A percentile compares a stretch with the other conserved stretches of the same genome.
Evolutionary conservation across 129 eudicot species (phyloP).

Genomic region (Flaveria linearis): DNA sequence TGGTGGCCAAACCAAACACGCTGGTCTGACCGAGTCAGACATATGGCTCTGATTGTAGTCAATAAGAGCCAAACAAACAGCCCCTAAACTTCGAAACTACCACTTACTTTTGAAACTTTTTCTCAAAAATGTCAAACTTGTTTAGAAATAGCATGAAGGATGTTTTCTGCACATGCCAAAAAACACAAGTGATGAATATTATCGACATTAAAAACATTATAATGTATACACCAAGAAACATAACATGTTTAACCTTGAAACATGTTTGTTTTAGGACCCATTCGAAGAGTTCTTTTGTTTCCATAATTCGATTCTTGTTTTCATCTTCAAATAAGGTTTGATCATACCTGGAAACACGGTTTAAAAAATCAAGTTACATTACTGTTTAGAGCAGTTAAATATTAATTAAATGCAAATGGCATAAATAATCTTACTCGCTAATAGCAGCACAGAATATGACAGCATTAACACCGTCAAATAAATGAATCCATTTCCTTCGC

Average conservation of each 20-base stretch:
- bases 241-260: constrained; percentile 56
- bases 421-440: constrained; percentile 72
- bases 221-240: not conserved
- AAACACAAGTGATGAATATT: constrained; percentile 14
- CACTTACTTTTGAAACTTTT: constrained; percentile 82
- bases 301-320: constrained; percentile 84
- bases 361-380: constrained; percentile 5
- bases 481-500: constrained; percentile 98
- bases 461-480: constrained; percentile 96
- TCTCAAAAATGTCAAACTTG: constrained; percentile 95
- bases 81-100: constrained; percentile 4
- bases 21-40: no score
- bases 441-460: constrained; percentile 97
- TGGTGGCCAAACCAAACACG: no score
- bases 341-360: constrained; percentile 71
- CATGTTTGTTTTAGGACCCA: constrained; percentile 96
- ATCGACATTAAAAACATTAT: not conserved
- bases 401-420: constrained; percentile 18
- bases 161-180: constrained; percentile 78
- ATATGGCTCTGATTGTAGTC: no score
- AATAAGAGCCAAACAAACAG: no score
- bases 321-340: constrained; percentile 92
- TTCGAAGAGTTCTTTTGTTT: constrained; percentile 90
- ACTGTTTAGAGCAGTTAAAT: constrained; percentile 4
- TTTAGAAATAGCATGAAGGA: constrained; percentile 95